Conservation (phyloP, 805 yeast species). For the Wickerhamiella qilinensis region DNA sequence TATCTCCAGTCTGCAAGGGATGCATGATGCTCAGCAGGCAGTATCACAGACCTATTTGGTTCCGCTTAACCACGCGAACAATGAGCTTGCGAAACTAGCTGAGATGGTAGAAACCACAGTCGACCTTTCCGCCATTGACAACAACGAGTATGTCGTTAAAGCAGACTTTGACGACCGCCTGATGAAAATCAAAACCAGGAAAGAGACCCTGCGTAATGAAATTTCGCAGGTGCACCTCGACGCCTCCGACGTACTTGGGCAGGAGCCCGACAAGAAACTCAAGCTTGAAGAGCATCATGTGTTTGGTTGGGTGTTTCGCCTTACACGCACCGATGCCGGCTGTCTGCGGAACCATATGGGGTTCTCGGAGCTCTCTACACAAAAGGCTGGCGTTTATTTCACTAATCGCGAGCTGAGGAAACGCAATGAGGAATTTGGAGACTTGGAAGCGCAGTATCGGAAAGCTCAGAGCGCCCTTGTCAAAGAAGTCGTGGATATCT, state of each 20-base stretch:
- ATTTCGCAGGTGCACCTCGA: constrained; percentile 33
- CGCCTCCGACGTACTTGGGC: constrained; percentile 51
- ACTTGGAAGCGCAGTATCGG: constrained; percentile 51
- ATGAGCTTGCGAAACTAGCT: constrained; percentile 47
- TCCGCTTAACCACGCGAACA: constrained; percentile 35
- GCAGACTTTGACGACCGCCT: constrained; percentile 81
- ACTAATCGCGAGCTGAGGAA: constrained; percentile 51
- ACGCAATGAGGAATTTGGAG: constrained; percentile 41
- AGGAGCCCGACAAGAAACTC: constrained; percentile 76
- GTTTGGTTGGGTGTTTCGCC: constrained; percentile 90
- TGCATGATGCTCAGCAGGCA: constrained; percentile 23
- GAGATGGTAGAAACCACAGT: constrained; percentile 87
- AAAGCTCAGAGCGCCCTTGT: constrained; percentile 64
- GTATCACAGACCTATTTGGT: constrained; percentile 38
- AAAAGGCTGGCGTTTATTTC: constrained; percentile 89
- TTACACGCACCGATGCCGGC: constrained; percentile 76
- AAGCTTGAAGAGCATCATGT: constrained; percentile 75
- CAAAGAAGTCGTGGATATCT: constrained; percentile 63
- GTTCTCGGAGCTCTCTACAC: constrained; percentile 72
- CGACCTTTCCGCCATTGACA: constrained; percentile 67
- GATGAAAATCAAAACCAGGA: constrained; percentile 37
- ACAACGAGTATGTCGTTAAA: constrained; percentile 69
- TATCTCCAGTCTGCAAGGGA: constrained; percentile 28
- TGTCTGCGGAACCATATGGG: constrained; percentile 46
- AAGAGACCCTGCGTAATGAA: constrained; percentile 18